Conservation (phyloP, 2,329 filamentous ascomycete genomes). For the Colletotrichum tabaci region DNA sequence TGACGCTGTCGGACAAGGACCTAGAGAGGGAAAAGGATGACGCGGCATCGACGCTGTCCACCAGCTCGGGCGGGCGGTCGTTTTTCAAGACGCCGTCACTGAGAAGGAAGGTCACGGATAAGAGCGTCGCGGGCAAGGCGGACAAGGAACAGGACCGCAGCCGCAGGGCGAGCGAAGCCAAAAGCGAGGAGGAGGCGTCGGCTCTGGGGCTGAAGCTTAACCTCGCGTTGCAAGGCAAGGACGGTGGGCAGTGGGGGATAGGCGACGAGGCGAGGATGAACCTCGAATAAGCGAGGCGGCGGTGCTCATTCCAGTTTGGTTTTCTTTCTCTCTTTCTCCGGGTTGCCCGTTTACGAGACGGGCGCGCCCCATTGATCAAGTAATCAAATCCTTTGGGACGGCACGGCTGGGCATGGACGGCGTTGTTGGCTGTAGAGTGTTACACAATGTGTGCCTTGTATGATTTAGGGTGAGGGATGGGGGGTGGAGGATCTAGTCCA, state of each 20-base stretch:
- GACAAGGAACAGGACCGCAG: constrained; percentile 52
- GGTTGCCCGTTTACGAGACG: not conserved
- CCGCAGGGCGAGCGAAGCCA: constrained; percentile 59
- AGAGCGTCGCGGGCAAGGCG: constrained; percentile 43
- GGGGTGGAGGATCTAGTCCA: not conserved
- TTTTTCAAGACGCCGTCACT: constrained; percentile 60
- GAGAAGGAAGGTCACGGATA: constrained; percentile 57
- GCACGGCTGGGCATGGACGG: constrained; percentile 22
- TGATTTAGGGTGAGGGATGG: constrained; percentile 20
- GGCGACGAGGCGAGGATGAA: constrained; percentile 90
- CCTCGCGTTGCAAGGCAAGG: constrained; percentile 68
- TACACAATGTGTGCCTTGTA: not conserved
- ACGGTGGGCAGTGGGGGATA: constrained; percentile 79
- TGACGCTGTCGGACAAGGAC: constrained; percentile 37
- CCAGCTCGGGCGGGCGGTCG: constrained; percentile 59
- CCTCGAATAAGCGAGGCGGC: constrained; percentile 69
- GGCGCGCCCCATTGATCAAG: not conserved
- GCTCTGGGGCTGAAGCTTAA: constrained; percentile 62
- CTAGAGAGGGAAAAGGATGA: constrained; percentile 54
- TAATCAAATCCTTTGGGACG: not conserved
- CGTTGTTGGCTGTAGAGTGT: constrained; percentile 36
- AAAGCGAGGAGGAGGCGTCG: constrained; percentile 60
- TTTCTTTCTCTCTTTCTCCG: not conserved
- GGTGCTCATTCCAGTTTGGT: not conserved
- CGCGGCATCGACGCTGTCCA: constrained; percentile 62